These are phyloP conservation scores for Globomyces pollinis-pini DNA, from an alignment of 192 early-diverging fungal species.

Conservation along the genomic window DNA sequence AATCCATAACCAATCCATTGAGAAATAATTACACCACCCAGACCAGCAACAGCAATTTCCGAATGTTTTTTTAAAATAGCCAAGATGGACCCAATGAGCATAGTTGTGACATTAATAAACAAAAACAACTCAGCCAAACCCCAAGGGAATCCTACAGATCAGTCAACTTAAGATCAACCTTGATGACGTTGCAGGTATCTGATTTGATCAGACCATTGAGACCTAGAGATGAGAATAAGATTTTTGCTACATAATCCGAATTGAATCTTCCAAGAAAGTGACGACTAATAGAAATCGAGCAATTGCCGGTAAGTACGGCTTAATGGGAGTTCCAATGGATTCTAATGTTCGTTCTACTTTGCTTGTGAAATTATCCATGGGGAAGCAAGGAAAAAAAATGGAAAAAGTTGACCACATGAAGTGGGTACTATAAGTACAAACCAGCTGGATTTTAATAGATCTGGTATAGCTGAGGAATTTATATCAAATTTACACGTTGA, in stretches of 20 bases:
- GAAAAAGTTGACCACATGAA: no score
- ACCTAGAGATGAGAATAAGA: conserved; percentile 21
- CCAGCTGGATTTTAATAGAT: no score
- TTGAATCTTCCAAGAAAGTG: conserved; percentile 90
- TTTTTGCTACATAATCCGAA: conserved; percentile 60
- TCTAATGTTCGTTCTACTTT: conserved; percentile 72
- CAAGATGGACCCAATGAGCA: conserved; percentile 75
- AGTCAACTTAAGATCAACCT: conserved; percentile 20
- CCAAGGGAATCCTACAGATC: conserved; percentile 65
- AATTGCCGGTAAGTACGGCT: conserved; percentile 81
- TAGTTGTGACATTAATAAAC: conserved; percentile 67
- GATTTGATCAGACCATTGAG: conserved; percentile 87
- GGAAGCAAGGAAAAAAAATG: no score
- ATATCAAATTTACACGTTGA: neutral
- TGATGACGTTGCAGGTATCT: conserved; percentile 74
- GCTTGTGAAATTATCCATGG: neutral
- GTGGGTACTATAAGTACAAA: no score
- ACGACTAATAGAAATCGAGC: conserved; percentile 91
- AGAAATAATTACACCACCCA: conserved; percentile 72
- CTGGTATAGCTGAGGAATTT: no score
- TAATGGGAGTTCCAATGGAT: conserved; percentile 65
- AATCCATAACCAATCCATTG: conserved; percentile 94
- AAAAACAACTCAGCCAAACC: conserved; percentile 83
- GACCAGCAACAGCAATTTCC: conserved; percentile 72
- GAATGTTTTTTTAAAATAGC: conserved; percentile 78